phyloP scores from a whole-genome alignment of 495 filamentous ascomycete species.

The Chaetomium fimeti region DNA sequence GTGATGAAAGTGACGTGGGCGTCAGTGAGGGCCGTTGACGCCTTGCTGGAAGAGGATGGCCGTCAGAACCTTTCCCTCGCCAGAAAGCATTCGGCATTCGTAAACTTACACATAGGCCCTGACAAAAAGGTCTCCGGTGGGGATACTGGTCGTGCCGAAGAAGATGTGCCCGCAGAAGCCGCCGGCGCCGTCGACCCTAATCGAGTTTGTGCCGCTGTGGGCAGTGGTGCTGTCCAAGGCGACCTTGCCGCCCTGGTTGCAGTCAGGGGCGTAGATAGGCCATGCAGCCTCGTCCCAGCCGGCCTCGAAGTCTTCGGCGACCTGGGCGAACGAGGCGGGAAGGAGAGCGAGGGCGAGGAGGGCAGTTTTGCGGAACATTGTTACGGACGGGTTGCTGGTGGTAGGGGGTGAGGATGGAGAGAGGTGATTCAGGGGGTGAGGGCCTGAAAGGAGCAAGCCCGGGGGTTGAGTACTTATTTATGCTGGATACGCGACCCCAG shows the following conservation, averaged over 20 bases:
- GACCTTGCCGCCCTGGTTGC: constrained; percentile 57
- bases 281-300: constrained; percentile 55
- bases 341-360: constrained; percentile 49
- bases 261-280: constrained; percentile 56
- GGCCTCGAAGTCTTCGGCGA: constrained; percentile 53
- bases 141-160: constrained; percentile 55
- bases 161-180: constrained; percentile 62
- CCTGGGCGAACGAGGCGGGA: constrained; percentile 49
- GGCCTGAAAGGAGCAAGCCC: background rate
- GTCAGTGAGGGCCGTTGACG: constrained; percentile 51
- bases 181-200: constrained; percentile 52
- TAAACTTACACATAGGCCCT: constrained; percentile 51
- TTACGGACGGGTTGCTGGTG: background rate
- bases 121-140: constrained; percentile 57
- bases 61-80: constrained; percentile 27
- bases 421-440: background rate
- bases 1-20: constrained; percentile 60
- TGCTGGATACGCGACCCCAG: background rate
- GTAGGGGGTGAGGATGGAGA: background rate
- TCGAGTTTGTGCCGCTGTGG: constrained; percentile 56
- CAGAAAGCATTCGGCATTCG: background rate
- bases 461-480: background rate
- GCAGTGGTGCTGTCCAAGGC: constrained; percentile 52
- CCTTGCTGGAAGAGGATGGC: constrained; percentile 42
- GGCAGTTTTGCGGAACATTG: constrained; percentile 27